phyloP scores from a whole-genome alignment of 352 stramenopile species.

The Pythium volutum region DNA sequence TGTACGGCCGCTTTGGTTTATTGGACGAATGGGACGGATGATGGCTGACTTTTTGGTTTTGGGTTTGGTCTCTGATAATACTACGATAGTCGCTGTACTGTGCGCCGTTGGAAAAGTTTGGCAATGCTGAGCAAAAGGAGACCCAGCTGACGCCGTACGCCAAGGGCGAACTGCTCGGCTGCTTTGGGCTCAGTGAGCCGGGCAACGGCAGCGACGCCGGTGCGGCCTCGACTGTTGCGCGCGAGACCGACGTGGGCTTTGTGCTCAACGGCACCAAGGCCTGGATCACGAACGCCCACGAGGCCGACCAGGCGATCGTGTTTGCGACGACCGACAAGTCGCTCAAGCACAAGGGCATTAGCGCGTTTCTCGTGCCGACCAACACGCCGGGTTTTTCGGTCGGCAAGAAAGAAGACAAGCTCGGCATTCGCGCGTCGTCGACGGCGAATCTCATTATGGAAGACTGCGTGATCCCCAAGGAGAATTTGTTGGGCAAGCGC shows the following conservation, averaged over 20 bases:
- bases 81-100: slow-evolving; percentile 92
- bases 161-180: slow-evolving; percentile 90
- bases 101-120: slow-evolving; percentile 93
- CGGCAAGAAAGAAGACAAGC: slow-evolving; percentile 97
- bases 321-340: slow-evolving; percentile 98
- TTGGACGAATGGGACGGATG: not conserved
- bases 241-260: slow-evolving; percentile 82
- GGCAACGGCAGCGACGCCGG: slow-evolving; percentile 94
- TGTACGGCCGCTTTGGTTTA: slow-evolving; percentile 26
- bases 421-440: slow-evolving; percentile 96
- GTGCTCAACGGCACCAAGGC: slow-evolving; percentile 97
- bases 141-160: slow-evolving; percentile 89
- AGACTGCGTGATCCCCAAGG: slow-evolving; percentile 89
- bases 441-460: slow-evolving; percentile 97
- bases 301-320: slow-evolving; percentile 92
- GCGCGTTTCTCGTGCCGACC: slow-evolving; percentile 94
- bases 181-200: slow-evolving; percentile 93
- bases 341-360: slow-evolving; percentile 95
- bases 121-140: slow-evolving; percentile 88
- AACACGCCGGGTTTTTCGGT: slow-evolving; percentile 92
- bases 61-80: slow-evolving; percentile 15
- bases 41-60: slow-evolving; percentile 18
- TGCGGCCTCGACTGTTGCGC: slow-evolving; percentile 92
- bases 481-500: slow-evolving; percentile 79
- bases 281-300: slow-evolving; percentile 96